Percentiles rank a stretch among this genome's conserved stretches.
phyloP scores from a whole-genome alignment of 768 basidiomycete genomes.

The Trametes cingulata region DNA sequence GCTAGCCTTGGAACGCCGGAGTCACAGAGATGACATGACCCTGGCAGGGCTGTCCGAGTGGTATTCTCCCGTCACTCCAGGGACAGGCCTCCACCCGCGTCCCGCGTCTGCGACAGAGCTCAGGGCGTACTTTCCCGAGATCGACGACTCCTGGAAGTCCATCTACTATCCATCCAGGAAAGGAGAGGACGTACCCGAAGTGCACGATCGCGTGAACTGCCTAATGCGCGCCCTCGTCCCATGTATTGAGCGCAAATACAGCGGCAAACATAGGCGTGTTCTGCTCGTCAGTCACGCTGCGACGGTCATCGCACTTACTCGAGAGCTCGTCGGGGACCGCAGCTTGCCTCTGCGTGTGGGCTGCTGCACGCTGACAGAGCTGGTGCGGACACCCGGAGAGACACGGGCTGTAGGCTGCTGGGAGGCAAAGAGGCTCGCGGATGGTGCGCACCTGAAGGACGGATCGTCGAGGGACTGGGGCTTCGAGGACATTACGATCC shows the following conservation, averaged over 20 bases:
- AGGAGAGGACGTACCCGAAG: slow-evolving; percentile 65
- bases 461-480: slow-evolving; percentile 77
- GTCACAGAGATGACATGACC: neutral
- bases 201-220: slow-evolving; percentile 60
- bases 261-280: slow-evolving; percentile 48
- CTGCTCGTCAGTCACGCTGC: slow-evolving; percentile 77
- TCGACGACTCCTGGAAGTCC: slow-evolving; percentile 65
- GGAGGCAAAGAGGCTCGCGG: slow-evolving; percentile 49
- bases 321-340: slow-evolving; percentile 56
- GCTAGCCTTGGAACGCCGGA: neutral
- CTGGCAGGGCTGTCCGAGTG: slow-evolving; percentile 68
- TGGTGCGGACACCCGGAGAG: slow-evolving; percentile 39
- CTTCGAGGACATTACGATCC: slow-evolving; percentile 68
- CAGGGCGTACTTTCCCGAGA: slow-evolving; percentile 53
- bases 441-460: slow-evolving; percentile 58
- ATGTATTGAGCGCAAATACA: slow-evolving; percentile 48
- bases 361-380: slow-evolving; percentile 72
- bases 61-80: slow-evolving; percentile 70
- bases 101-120: slow-evolving; percentile 59
- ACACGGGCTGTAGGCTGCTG: slow-evolving; percentile 43
- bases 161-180: slow-evolving; percentile 70
- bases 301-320: slow-evolving; percentile 64
- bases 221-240: slow-evolving; percentile 54
- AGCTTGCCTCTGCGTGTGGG: slow-evolving; percentile 60
- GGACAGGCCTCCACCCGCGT: slow-evolving; percentile 75